Evolutionary conservation across 257 asterid species (phyloP), one percentile per base, ranked within the genome.

Genomic region (Capsicum pubescens): DNA sequence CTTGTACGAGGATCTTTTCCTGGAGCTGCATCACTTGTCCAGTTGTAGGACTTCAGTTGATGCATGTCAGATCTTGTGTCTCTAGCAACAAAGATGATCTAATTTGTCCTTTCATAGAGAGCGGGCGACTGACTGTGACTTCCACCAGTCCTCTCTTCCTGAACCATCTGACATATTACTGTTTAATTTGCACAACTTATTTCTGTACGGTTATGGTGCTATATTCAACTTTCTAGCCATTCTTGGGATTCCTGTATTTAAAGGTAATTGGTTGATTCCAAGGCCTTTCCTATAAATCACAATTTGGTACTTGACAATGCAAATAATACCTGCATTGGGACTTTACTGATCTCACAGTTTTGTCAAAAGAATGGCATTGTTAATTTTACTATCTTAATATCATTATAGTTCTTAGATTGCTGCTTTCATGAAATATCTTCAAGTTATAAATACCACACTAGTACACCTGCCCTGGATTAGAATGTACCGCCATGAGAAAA

Each of bases 121-220:
- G 60, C 10, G 46, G 63, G 12, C 3, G 48, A 44, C 19, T 9
- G 46, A 46, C 7, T 1, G 64, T 35, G 26, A 55, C 48, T 77
- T 77, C 81, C 8, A 54, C 54, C 50, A 54, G 82, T 39, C 32
- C 50, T 15, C 82, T 77, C 26, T 77, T 77, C 6, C 32, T 32
- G 82, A 77, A 32, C 82, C 64, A 77, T 77, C 64, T 77, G 82
- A 77, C 64, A 26, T 54, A 15, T 77, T 77, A 8, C 82, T 26
- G 19, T 77, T 54, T 77, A 15, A 69, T 76, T 26, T 89, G 91
- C 98, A 97, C 99, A 97, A 97, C 91, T 90, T 97, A 69, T 97
- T 97, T 87, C 89, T 97, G 46, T 97, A 97, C 72, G 99, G 99
- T 58, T 97, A 97, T 88, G 99, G 99, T 85, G 99, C 99, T 46